Evolutionary conservation across 768 basidiomycete genomes (phyloP).

Genomic region (Mycena epipterygia): DNA sequence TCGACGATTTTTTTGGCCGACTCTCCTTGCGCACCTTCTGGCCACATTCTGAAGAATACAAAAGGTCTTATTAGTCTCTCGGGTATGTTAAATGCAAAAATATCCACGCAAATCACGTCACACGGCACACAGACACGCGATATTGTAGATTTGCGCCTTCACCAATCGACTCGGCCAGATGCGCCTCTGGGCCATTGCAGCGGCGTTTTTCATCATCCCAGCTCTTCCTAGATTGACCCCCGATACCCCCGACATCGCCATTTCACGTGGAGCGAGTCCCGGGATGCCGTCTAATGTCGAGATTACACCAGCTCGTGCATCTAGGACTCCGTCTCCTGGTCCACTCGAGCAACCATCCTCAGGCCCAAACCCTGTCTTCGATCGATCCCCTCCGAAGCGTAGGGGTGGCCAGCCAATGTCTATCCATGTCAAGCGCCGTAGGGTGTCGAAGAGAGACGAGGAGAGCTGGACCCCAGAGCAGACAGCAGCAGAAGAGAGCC

Average conservation of each 20-base stretch:
- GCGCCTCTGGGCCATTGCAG: background rate
- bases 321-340: background rate
- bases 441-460: background rate
- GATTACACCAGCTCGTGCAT: background rate
- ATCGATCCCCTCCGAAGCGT: background rate
- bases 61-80: background rate
- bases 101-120: background rate
- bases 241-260: too few relatives aligned
- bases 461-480: background rate
- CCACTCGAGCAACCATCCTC: background rate
- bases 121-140: background rate
- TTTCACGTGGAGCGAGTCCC: too few relatives aligned
- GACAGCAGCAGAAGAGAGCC: background rate
- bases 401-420: background rate
- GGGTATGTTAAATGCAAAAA: background rate
- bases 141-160: background rate
- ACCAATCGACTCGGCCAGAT: background rate
- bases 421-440: background rate
- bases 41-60: background rate
- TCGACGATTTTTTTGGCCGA: slow-evolving; percentile 4
- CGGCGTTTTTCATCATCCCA: background rate
- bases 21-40: background rate
- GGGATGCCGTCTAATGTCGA: background rate
- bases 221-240: too few relatives aligned
- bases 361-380: background rate